Evolutionary conservation across 2,329 filamentous ascomycete genomes (phyloP), one percentile per base, ranked within the genome.

Genomic region (Escovopsis sp.): DNA sequence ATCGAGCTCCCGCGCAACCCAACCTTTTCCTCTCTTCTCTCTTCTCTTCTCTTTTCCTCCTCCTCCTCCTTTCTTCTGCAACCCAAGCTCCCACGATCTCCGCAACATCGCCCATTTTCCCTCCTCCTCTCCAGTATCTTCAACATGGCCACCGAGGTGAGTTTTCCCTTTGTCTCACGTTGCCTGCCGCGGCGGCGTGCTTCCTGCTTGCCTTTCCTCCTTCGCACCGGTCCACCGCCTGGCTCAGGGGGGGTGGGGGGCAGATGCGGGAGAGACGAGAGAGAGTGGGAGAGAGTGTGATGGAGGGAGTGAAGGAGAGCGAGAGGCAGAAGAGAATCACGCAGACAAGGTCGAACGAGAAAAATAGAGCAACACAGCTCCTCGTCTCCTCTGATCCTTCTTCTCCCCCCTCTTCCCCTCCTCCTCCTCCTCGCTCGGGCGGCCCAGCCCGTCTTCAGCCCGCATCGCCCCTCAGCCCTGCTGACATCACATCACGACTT

Each of bases 81-180:
- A 27, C 16, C 33, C 12, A 35, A 36, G 27, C 27, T 8, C 9
- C 19, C 19, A 25, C 31, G 23, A 31, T n/a, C 18, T 23, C 35
- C 27, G 15, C 23, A 30, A 14, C 31, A 37, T 31, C 28, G 11
- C 28, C 28, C 14, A 30, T 11, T 17, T 5, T 14, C n/a, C 9
- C 9, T 30, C 17, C 17, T 29, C 14, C 14, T 6, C 23, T 23
- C 31, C 38, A 30, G 27, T 27, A 27, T 35, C 35, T 42, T 35
- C 41, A 45, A 36, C 35, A 56, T 56, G 54, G 41, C 54, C 38
- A 54, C 50, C 42, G 54, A 56, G 53, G 54, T 56, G 54, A 43
- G 47, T 46, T 27, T 29, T 35, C 33, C 34, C 33, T 27, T 38
- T 41, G 35, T 31, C 30, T 43, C 17, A 21, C 18, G 31, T 32